A percentile compares a stretch with the other conserved stretches of the same genome.
Evolutionary conservation across 1,284 basidiomycete genomes (phyloP).

Genomic region (Marasmius oreades): DNA sequence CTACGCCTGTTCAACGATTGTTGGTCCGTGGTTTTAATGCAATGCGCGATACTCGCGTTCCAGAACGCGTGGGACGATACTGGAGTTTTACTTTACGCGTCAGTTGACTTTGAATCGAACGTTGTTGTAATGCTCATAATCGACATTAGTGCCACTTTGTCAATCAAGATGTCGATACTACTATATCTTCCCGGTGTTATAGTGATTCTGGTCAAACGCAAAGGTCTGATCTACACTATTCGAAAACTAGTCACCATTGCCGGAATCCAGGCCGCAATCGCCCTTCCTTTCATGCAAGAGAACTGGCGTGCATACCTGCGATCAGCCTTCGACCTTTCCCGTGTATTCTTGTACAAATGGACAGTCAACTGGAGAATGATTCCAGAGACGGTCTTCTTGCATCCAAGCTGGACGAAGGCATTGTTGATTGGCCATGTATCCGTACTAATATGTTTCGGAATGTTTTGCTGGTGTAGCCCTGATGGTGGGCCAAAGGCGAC

Average conservation of each 20-base stretch:
- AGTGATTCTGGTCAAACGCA: constrained; percentile 73
- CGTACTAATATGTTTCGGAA: constrained; percentile 64
- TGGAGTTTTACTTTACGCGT: constrained; percentile 76
- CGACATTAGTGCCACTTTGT: constrained; percentile 69
- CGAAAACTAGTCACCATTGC: constrained; percentile 53
- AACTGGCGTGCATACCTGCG: constrained; percentile 65
- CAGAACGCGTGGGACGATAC: constrained; percentile 56
- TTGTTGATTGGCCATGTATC: constrained; percentile 69
- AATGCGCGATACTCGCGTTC: constrained; percentile 60
- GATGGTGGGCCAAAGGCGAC: constrained; percentile 63
- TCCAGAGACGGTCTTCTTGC: constrained; percentile 72
- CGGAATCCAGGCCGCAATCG: constrained; percentile 61
- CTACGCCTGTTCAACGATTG: constrained; percentile 96
- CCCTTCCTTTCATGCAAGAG: constrained; percentile 67
- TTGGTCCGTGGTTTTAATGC: constrained; percentile 68
- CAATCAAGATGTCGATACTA: constrained; percentile 95
- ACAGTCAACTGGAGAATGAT: constrained; percentile 98
- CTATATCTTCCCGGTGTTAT: constrained; percentile 90
- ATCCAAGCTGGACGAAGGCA: constrained; percentile 52
- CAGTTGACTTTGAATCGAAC: constrained; percentile 22
- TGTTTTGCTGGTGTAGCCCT: constrained; percentile 66
- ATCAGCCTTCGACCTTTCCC: constrained; percentile 84
- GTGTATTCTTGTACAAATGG: constrained; percentile 94
- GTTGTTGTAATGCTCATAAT: constrained; percentile 1
- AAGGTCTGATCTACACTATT: constrained; percentile 58